Conservation (phyloP, 257 asterid genomes). For the Thymus quinquecostatus region DNA sequence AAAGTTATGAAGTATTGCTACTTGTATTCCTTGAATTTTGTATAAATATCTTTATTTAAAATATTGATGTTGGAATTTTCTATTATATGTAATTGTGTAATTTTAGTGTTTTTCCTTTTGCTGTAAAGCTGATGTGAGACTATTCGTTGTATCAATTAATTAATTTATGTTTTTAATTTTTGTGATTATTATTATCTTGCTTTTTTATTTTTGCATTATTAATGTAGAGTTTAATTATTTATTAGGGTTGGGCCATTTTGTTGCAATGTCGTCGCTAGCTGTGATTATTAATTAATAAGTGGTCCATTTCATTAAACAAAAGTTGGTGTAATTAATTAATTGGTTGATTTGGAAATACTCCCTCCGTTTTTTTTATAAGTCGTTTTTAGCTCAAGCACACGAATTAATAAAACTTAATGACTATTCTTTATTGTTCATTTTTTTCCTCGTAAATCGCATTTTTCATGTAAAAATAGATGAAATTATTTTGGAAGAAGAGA, state of each 20-base stretch:
- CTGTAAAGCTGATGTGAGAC: background rate
- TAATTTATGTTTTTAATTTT: background rate
- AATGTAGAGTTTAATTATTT: slow-evolving; percentile 2
- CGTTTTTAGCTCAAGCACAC: no score
- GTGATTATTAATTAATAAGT: background rate
- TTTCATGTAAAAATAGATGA: no score
- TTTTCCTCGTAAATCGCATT: no score
- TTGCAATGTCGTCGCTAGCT: background rate
- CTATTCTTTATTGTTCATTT: no score
- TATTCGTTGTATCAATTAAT: background rate
- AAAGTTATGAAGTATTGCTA: background rate
- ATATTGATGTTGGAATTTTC: background rate
- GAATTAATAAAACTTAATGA: no score
- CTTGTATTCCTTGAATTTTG: background rate
- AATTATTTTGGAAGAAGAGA: no score
- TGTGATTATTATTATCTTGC: background rate
- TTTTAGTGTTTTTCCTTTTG: background rate
- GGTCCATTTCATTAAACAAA: background rate
- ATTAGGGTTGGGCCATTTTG: background rate
- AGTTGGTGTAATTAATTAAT: background rate
- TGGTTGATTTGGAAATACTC: no score
- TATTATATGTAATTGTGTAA: no score
- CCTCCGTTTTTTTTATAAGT: no score
- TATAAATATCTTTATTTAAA: background rate
- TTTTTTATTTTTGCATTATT: background rate